Conservation (phyloP, 139 green algal species). For the Yamagishiella unicocca region DNA sequence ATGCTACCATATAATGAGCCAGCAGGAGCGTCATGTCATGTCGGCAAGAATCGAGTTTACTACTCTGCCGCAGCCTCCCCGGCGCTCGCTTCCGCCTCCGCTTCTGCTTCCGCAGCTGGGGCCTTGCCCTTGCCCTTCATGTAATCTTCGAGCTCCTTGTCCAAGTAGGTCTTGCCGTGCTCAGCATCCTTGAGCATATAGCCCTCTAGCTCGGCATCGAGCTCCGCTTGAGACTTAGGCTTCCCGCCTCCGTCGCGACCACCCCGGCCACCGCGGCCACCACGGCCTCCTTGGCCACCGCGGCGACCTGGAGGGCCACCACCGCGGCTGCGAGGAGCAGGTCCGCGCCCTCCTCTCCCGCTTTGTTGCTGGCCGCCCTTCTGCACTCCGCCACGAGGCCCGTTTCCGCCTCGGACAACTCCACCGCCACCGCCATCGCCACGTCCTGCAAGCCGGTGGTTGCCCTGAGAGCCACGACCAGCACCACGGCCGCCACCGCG, state of each 20-base stretch:
- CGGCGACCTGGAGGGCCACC: constrained; percentile 18
- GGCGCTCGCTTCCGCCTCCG: not conserved
- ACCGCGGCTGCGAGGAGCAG: constrained; percentile 1
- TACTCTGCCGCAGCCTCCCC: constrained; percentile 10
- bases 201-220: constrained; percentile 56
- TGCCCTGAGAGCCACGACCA: constrained; percentile 5
- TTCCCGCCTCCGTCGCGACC: constrained; percentile 19
- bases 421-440: constrained; percentile 15
- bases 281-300: constrained; percentile 32
- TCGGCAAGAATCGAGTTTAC: not conserved
- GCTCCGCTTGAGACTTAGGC: constrained; percentile 33
- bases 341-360: constrained; percentile 8
- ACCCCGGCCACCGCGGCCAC: constrained; percentile 30
- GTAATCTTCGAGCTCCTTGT: constrained; percentile 54
- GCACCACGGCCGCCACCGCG: not conserved
- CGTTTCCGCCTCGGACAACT: not conserved
- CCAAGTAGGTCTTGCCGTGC: constrained; percentile 41
- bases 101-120: not conserved
- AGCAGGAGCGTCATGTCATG: not conserved
- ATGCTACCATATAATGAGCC: too few relatives aligned
- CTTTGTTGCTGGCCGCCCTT: constrained; percentile 26
- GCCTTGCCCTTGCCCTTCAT: constrained; percentile 47
- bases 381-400: constrained; percentile 25
- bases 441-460: not conserved
- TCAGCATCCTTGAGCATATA: constrained; percentile 59